Conservation (phyloP, 2,329 filamentous ascomycete species). For the Phialemoniopsis sp. region DNA sequence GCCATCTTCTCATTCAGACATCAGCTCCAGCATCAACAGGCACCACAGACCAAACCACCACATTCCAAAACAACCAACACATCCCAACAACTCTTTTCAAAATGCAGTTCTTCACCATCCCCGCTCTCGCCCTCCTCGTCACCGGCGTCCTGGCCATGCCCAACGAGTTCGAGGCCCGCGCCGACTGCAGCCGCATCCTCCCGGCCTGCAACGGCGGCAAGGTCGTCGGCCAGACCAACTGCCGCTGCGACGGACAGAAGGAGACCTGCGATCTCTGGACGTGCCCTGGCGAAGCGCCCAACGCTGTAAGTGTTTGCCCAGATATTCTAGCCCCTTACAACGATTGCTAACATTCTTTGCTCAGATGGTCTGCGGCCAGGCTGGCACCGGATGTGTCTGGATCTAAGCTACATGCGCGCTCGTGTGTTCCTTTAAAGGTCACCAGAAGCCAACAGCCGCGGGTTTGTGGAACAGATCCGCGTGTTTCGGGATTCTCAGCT, state of each 20-base stretch:
- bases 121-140: constrained; percentile 9
- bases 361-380: constrained; percentile 8
- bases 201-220: constrained; percentile 14
- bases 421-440: no score
- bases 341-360: not conserved
- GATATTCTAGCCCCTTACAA: not conserved
- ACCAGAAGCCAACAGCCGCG: no score
- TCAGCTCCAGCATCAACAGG: constrained; percentile 1
- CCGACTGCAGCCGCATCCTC: constrained; percentile 9
- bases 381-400: constrained; percentile 7
- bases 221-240: constrained; percentile 14
- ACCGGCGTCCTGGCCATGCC: constrained; percentile 11
- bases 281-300: constrained; percentile 10
- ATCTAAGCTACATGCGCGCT: not conserved
- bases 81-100: constrained; percentile 3
- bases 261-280: constrained; percentile 12
- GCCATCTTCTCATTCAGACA: no score
- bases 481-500: no score
- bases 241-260: constrained; percentile 15
- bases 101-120: constrained; percentile 9
- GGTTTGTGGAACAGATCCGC: no score
- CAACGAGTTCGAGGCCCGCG: constrained; percentile 5
- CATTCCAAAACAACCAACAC: not conserved
- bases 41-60: not conserved
- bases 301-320: constrained; percentile 6